Base-by-base conservation (phyloP, 805 yeast genomes). In the Zygosaccharomyces lentus region DNA sequence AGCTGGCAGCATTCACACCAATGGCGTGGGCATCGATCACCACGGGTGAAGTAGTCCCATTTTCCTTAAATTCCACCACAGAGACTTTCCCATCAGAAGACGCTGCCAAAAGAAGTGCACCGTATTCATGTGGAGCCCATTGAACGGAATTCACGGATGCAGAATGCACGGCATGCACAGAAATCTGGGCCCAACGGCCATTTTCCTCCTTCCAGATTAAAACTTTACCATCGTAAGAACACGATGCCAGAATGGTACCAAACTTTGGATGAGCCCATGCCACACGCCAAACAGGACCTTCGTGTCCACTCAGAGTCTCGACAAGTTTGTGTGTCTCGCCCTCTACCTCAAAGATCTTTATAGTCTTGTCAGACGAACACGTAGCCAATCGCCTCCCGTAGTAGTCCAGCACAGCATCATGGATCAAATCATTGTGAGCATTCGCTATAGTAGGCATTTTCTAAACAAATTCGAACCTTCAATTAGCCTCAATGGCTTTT, bases 211-310 rank as follows among this genome's bases (percentile, higher is more conserved):
- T 84, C 99, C 99, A 93, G 58, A 93, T 81, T 50, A 90, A 71
- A 13, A 87, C 97, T 60, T 85, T 85, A 45, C 99, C 99, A 64
- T 93, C 97, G 62, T 88, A 93, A 1, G 96, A 88, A 57, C 96
- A 87, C 21, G 96, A 84, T 1, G 99, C 99, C 53, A 93, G 74
- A 52, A 91, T 87, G 10, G 88, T 84, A 32, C 99, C 99, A 62
- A 91, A 93, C 66, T 91, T 91, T 26, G 99, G 99, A 65, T 93
- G 99, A 2, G 98, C 98, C 99, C 99, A 93, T 45, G 87, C 80
- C 16, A 89, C 95, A 70, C 91, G 96, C 99, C 99, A 93, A 39
- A 93, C 97, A 9, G 99, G 98, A 27, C 98, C 99, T 52, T 89
- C 96, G 67, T 93, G 99, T 31, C 95, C 97, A 40, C 78, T 74